Base-by-base conservation (phyloP, 2,329 filamentous ascomycete species). In the Gremmenia infestans region DNA sequence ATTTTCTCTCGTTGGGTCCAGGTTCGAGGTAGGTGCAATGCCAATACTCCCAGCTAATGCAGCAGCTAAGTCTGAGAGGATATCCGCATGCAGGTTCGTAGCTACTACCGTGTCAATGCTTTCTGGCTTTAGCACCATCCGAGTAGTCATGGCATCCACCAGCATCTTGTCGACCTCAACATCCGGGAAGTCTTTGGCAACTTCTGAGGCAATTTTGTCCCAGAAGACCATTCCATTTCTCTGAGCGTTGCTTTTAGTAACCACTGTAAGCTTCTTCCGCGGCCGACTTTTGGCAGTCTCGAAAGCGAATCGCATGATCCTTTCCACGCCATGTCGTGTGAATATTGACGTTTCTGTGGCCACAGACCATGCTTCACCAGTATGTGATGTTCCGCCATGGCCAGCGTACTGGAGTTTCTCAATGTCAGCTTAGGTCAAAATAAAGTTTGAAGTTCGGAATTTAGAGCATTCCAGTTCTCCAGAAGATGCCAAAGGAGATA, bases 31-130 rank as follows among this genome's bases (percentile, higher is more conserved):
- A 3, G 86, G 85, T 3, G 86, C 86, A 56, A 90, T 88, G 8
- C 87, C 86, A 58, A 89, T 89, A 2, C 81, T 85, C 0, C 86
- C 86, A 2, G 86, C 86, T 6, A 89, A 73, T 0, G 85, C 84
- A 14, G 87, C 86, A 5, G 86, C 87, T 19, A 89, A 74, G 64
- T 89, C 86, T 0, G 85, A 87, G 4, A 89, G 77, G 50, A 88
- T 87, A 59, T 88, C 85, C 5, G 83, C 84, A 58, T 78, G 76
- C 25, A 85, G 66, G 62, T 87, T 86, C 1, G 81, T 83, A 4
- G 81, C 82, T 22, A 86, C 82, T 57, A 86, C 81, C 0, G 82
- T 85, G 63, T 86, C 83, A 8, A 86, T 63, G 1, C 71, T 76
- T 61, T 80, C 73, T 0, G 83, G 82, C 62, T 83, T 78, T 48